Base-by-base conservation (phyloP, 495 filamentous ascomycete genomes). In the Aspergillus ellipticus region DNA sequence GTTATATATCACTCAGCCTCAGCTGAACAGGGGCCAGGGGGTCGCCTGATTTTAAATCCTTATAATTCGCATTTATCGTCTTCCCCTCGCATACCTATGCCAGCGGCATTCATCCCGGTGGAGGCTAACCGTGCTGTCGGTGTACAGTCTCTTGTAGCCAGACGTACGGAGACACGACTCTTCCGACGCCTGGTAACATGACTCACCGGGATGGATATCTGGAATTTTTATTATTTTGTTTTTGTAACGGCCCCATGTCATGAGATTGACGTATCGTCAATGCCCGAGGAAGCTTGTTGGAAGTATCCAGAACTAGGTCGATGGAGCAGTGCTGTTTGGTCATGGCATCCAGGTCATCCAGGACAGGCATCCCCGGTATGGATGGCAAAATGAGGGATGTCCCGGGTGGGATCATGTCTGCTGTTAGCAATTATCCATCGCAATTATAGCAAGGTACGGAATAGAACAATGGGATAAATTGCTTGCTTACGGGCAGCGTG, bases 1-100 rank as follows among this genome's bases (percentile, higher is more conserved):
- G 60, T 50, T 59, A 31, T 49, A 52, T 17, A 11, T 42, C 46
- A 53, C 42, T 58, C 55, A 55, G 55, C 60, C 55, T 58, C 60
- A 55, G 49, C 42, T 54, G 45, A 21, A 26, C 21, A 28, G 21
- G 6, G 39, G 43, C 52, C n/a, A 24, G 39, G n/a, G 29, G n/a
- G 54, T 51, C 47, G 47, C 22, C 33, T 49, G 54, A 49, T 42
- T 56, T 56, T 21, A 42, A 49, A 55, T 53, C 24, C 37, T 4
- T 2, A 53, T 16, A 21, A 13, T 9, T 20, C 17, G 42, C 10
- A 4, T 45, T 9, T 24, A 45, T 20, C 21, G 21, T 9, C 5
- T 45, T 45, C 21, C 17, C 0, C 17, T 33, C n/a, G 11, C 42
- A 13, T 3, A 13, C 4, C 42, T 6, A 45, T 21, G 42, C 17